Evolutionary conservation across 352 stramenopile species (phyloP), one percentile per base, ranked within the genome.

Genomic region (Globisporangium recalcitrans): DNA sequence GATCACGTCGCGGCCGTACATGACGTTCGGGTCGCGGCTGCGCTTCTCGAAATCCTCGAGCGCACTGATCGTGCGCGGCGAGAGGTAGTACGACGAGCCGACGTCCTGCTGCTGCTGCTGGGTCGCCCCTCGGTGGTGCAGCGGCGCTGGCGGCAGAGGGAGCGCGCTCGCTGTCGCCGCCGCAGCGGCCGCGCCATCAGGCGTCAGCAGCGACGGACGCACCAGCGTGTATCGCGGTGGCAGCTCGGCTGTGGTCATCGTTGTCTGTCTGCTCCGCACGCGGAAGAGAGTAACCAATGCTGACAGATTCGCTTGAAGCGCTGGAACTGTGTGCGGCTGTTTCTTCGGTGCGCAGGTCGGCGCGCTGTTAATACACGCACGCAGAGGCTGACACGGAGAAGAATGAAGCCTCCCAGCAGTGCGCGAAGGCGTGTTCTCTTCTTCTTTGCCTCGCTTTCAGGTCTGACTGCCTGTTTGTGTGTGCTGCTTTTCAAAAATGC

Each of bases 1-100:
- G 59, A 90, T 88, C 59, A 90, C 74, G 64, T 90, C 84, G 51
- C 70, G 78, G 5, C 82, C 79, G 65, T 77, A 92, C 21, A 89
- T 67, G 49, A 90, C 71, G 68, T 70, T 73, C 32, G 62, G 61
- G n/a, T 71, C 63, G 19, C 53, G 52, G 16, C 26, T 46, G 4
- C 55, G 58, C 16, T 60, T 47, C 24, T 76, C 71, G 11, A 77
- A 62, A 1, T 65, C 56, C 11, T 73, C 67, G 3, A 78, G 62
- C 22, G 67, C 65, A 27, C 52, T 70, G 4, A 79, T 58, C 8
- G 67, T 72, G 51, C 70, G 64, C 55, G 68, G 60, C 29, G 68
- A 74, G 31, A 67, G 42, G 26, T 63, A 67, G 55, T 63, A 67
- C 42, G 62, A 65, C 32, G 36, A 58, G 32, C 32, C 40, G 13